A percentile compares a stretch with the other conserved stretches of the same genome.
Evolutionary conservation across 768 basidiomycete genomes (phyloP).

Genomic region (Piloderma croceum): DNA sequence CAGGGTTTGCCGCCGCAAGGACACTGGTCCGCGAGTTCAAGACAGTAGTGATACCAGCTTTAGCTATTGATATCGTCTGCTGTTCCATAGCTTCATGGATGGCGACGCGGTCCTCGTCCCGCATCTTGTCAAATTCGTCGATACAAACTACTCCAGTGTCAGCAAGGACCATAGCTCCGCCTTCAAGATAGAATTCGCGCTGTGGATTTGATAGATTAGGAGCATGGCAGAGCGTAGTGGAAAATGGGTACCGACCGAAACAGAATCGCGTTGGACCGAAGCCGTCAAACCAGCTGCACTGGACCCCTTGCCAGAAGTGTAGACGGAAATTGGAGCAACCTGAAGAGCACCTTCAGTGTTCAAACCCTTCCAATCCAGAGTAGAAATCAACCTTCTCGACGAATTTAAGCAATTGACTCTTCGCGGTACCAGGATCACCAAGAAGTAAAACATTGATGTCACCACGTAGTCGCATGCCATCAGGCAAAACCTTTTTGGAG

Average conservation of each 20-base stretch:
- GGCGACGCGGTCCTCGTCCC: conserved; percentile 97
- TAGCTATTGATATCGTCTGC: conserved; percentile 98
- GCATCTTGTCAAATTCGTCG: conserved; percentile 99
- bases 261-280: conserved; percentile 89
- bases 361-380: neutral
- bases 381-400: conserved; percentile 85
- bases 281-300: conserved; percentile 98
- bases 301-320: conserved; percentile 97
- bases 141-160: conserved; percentile 99
- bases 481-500: conserved; percentile 93
- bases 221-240: neutral
- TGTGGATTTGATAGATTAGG: conserved; percentile 26
- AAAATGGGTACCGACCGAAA: conserved; percentile 59
- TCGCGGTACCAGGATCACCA: conserved; percentile 98
- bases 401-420: conserved; percentile 96
- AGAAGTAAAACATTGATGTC: conserved; percentile 96
- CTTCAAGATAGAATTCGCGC: conserved; percentile 98
- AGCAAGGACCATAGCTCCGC: conserved; percentile 98
- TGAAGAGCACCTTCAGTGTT: conserved; percentile 21
- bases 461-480: conserved; percentile 93
- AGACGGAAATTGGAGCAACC: conserved; percentile 97
- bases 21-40: conserved; percentile 95
- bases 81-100: conserved; percentile 99
- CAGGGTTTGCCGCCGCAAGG: conserved; percentile 94
- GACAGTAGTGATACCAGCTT: conserved; percentile 97